phyloP scores from a whole-genome alignment of 208 protist species.

The Acanthamoeba triangularis region DNA sequence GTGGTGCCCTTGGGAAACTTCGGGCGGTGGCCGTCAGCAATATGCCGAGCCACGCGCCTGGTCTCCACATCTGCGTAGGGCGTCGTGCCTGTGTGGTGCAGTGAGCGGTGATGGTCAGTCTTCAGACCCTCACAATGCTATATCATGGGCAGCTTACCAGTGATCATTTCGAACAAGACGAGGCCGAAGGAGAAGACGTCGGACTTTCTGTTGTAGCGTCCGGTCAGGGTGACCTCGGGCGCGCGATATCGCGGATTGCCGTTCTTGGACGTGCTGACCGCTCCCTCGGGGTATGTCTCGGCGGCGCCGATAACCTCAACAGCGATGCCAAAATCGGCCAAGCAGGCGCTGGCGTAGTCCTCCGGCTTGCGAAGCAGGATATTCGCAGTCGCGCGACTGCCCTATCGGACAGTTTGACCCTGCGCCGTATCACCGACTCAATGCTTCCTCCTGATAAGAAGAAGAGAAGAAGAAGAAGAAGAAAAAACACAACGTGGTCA shows the following conservation, averaged over 20 bases:
- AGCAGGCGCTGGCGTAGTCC: conserved; percentile 24
- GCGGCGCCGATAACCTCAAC: neutral
- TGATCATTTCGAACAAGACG: conserved; percentile 22
- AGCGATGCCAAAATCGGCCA: conserved; percentile 39
- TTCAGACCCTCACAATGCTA: too few species aligned
- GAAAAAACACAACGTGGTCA: neutral
- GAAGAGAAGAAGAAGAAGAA: neutral
- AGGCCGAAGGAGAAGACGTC: conserved; percentile 53
- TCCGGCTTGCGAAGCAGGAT: neutral
- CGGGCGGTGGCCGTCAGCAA: conserved; percentile 1
- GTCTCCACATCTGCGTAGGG: neutral
- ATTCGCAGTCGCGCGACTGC: neutral
- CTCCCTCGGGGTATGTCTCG: neutral
- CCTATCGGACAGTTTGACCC: conserved; percentile 3
- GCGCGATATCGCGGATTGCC: conserved; percentile 45
- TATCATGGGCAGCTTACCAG: neutral
- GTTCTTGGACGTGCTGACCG: neutral
- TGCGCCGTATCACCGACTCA: neutral
- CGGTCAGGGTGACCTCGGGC: conserved; percentile 39
- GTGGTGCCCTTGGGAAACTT: neutral
- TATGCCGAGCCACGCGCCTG: neutral
- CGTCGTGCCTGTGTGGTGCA: neutral
- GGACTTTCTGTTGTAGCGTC: neutral
- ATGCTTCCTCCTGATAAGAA: neutral
- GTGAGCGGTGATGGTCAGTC: too few species aligned